Base-by-base conservation (phyloP, 768 basidiomycete species). In the Lepiota brunneoincarnata region DNA sequence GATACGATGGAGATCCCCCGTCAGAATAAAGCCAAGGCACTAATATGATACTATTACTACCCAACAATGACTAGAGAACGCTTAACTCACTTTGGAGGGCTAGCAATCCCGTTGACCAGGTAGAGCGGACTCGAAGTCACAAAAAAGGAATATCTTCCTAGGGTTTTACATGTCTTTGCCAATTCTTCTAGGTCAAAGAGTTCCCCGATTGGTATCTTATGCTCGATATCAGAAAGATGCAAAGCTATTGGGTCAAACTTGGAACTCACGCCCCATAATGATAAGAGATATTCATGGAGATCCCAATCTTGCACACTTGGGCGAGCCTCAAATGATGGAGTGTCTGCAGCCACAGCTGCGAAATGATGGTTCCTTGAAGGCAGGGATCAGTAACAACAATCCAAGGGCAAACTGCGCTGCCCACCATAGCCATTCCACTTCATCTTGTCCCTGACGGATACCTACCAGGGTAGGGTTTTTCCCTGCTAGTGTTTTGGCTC, bases 131-230 rank as follows among this genome's bases (percentile, higher is more conserved):
- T 65, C 6, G 64, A 65, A 17, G 64, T 62, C 10, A 65, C 61
- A 41, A 65, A 63, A 44, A 65, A 65, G 2, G 64, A 60, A 51
- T 62, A 61, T 23, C 63, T 55, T 12, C 58, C 59, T 14, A 63
- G 47, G 38, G 59, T 57, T 40, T 59, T 58, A 50, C 64, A 65
- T 17, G 43, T 61, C 17, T 55, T 50, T 18, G 63, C 61, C 36
- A 65, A 49, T n/a, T 59, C 63, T 42, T 65, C 64, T 12, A 65
- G 51, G 36, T 65, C 63, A 46, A 65, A 65, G 17, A 63, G 42
- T 47, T 65, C 64, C 17, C 64, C 64, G 11, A 65, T 65, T 3
- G 64, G 64, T 5, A 61, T 65, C 64, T 65, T 21, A n/a, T n/a
- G 6, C 7, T n/a, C 3, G 12, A 14, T 4, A 9, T 24, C 48